phyloP scores from a whole-genome alignment of 805 yeast species.

The Monosporozyma yasuniensis region DNA sequence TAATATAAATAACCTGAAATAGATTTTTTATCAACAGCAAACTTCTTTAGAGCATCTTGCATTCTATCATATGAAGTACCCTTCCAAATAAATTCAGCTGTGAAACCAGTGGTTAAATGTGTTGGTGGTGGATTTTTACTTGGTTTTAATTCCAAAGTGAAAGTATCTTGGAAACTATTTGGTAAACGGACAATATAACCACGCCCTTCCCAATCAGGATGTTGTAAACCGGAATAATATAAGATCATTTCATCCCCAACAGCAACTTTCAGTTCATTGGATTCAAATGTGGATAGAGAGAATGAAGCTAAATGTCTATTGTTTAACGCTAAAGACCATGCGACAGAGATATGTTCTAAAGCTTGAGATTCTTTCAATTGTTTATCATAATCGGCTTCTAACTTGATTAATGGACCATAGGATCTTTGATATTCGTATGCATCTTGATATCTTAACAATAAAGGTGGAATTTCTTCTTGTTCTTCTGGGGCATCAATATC shows the following conservation, averaged over 20 bases:
- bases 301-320: conserved; percentile 63
- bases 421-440: conserved; percentile 79
- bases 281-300: conserved; percentile 56
- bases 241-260: conserved; percentile 79
- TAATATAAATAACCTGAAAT: conserved; percentile 70
- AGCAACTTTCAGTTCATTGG: conserved; percentile 56
- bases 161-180: conserved; percentile 52
- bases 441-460: conserved; percentile 67
- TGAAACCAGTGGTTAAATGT: conserved; percentile 53
- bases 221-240: conserved; percentile 48
- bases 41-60: conserved; percentile 64
- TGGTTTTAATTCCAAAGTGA: conserved; percentile 58
- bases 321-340: conserved; percentile 64
- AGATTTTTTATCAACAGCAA: conserved; percentile 62
- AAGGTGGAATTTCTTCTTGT: conserved; percentile 57
- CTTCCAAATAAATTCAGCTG: conserved; percentile 86
- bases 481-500: conserved; percentile 49
- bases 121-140: conserved; percentile 40
- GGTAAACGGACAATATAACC: conserved; percentile 73
- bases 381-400: conserved; percentile 76
- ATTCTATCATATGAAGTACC: conserved; percentile 75
- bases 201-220: conserved; percentile 58
- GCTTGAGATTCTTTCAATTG: conserved; percentile 69
- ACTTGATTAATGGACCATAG: conserved; percentile 72
- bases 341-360: conserved; percentile 58